These are phyloP conservation scores for Fusarium nurragi DNA, from an alignment of 2,329 filamentous ascomycete species.

Conservation along the genomic window DNA sequence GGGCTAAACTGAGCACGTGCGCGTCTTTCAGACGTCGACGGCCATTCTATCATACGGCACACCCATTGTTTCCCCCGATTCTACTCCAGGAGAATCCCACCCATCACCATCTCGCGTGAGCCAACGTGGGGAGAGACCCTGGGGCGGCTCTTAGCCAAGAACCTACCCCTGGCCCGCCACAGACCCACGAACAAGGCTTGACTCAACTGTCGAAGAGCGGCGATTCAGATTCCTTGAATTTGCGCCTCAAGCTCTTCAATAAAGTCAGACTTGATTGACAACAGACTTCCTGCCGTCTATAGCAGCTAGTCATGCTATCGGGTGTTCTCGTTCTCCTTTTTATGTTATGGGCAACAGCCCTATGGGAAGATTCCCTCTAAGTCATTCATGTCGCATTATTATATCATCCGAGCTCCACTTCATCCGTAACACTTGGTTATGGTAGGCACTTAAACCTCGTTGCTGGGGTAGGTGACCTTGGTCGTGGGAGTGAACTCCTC, in stretches of 20 bases:
- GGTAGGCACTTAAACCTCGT: conserved; percentile 62
- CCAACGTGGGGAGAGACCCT: conserved; percentile 42
- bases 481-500: conserved; percentile 76
- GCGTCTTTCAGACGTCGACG: conserved; percentile 23
- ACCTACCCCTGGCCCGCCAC: conserved; percentile 30
- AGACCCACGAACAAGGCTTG: conserved; percentile 26
- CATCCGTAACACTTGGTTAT: background rate
- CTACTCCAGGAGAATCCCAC: conserved; percentile 34
- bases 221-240: conserved; percentile 35
- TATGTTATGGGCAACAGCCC: conserved; percentile 11
- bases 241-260: conserved; percentile 3
- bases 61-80: conserved; percentile 21
- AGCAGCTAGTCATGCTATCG: conserved; percentile 15
- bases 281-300: background rate
- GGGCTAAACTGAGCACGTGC: conserved; percentile 41
- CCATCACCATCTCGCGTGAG: conserved; percentile 41
- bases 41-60: conserved; percentile 15
- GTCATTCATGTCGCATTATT: conserved; percentile 26
- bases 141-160: conserved; percentile 30
- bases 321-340: conserved; percentile 4
- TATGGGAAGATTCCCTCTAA: background rate
- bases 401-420: conserved; percentile 3
- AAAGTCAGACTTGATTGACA: conserved; percentile 14
- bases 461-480: conserved; percentile 75
- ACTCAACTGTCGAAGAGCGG: conserved; percentile 10